Conservation (phyloP, 192 early-diverging fungal species). For the Gigaspora rosea region DNA sequence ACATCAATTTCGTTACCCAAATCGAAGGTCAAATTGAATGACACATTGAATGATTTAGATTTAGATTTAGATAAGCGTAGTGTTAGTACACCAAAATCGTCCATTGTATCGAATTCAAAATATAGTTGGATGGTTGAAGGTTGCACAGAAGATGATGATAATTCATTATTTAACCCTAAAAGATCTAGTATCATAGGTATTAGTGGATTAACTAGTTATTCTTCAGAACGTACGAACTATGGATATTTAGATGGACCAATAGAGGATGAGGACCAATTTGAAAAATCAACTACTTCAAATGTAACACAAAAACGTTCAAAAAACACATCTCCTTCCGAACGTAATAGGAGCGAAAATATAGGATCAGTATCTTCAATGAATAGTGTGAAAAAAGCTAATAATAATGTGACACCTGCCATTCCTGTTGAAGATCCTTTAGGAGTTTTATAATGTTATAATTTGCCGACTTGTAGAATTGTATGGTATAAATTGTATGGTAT, state of each 20-base stretch:
- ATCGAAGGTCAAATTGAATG: slow-evolving; percentile 15
- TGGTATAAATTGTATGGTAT: too few species aligned
- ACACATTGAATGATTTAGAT: slow-evolving; percentile 21
- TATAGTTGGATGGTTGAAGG: slow-evolving; percentile 35
- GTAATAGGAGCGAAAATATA: slow-evolving; percentile 19
- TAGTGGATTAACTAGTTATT: background rate
- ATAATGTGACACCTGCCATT: background rate
- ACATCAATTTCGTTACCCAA: background rate
- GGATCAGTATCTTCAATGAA: slow-evolving; percentile 9
- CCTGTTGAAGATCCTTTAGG: slow-evolving; percentile 30
- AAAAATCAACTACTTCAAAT: background rate
- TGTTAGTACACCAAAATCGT: slow-evolving; percentile 6
- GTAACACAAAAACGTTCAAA: background rate
- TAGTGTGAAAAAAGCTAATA: background rate
- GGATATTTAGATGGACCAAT: background rate
- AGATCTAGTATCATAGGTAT: slow-evolving; percentile 9
- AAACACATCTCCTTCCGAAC: background rate
- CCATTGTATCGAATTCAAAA: slow-evolving; percentile 32
- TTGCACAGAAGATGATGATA: slow-evolving; percentile 24
- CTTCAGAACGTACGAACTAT: background rate
- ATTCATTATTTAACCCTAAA: slow-evolving; percentile 31
- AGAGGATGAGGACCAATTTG: background rate
- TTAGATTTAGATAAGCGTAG: slow-evolving; percentile 12
- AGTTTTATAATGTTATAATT: slow-evolving; percentile 22
- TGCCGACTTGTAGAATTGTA: background rate